phyloP scores from a whole-genome alignment of 306 rosid species.

The Phaseolus lunatus region DNA sequence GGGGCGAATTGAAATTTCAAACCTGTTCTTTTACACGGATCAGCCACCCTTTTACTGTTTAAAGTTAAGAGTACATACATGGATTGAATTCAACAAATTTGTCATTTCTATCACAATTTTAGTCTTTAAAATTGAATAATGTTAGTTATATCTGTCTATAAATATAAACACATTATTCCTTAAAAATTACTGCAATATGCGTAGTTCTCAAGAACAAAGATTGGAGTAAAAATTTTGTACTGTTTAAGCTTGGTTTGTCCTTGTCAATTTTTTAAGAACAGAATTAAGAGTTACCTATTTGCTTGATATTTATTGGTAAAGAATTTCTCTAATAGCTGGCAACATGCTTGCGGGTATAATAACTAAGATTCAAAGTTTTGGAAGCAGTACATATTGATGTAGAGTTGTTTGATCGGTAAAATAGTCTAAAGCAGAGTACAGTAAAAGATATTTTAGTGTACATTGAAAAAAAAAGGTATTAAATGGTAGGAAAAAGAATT shows the following conservation, averaged over 20 bases:
- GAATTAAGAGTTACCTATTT: neutral
- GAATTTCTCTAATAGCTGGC: constrained; percentile 1
- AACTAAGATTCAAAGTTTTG: neutral
- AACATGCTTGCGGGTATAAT: neutral
- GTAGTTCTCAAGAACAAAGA: neutral
- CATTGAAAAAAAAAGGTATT: neutral
- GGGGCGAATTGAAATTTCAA: too few species aligned
- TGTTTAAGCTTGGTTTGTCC: neutral
- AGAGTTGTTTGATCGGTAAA: neutral
- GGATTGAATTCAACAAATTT: neutral
- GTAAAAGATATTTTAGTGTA: neutral
- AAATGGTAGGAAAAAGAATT: neutral
- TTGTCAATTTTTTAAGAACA: neutral
- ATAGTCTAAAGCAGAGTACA: neutral
- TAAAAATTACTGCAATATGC: neutral
- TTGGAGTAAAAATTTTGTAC: neutral
- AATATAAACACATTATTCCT: neutral
- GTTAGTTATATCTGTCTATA: neutral
- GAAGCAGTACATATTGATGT: neutral
- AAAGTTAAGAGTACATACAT: too few species aligned
- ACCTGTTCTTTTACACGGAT: too few species aligned
- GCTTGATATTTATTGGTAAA: neutral
- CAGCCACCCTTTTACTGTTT: too few species aligned
- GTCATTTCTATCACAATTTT: neutral
- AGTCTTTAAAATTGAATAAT: neutral